These are phyloP conservation scores for Salix viminalis DNA, from an alignment of 345 rosid genomes.

Conservation along the genomic window DNA sequence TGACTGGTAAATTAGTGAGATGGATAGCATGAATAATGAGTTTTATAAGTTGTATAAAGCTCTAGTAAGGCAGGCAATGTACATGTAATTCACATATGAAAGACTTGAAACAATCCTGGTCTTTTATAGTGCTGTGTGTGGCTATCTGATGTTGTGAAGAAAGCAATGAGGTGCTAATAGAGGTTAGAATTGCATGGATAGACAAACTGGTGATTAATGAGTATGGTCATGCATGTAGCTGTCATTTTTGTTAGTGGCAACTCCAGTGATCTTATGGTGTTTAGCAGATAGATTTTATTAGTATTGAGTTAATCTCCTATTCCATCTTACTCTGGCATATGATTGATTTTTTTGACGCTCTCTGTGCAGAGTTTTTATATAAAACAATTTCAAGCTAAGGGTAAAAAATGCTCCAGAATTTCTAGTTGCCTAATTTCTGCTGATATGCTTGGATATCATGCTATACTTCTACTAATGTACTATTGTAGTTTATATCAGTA, in stretches of 20 bases:
- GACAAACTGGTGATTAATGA: not conserved
- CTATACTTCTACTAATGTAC: not conserved
- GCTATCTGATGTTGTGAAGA: not conserved
- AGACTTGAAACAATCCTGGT: not conserved
- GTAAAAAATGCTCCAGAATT: not conserved
- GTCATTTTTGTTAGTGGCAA: not conserved
- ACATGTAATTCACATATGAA: not conserved
- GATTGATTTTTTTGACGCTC: not conserved
- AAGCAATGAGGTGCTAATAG: not conserved
- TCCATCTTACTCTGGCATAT: not conserved
- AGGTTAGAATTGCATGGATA: not conserved
- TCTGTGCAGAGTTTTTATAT: not conserved
- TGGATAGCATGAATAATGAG: not conserved
- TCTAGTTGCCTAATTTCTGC: not conserved
- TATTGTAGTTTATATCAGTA: slow-evolving; percentile 2
- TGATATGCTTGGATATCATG: slow-evolving; percentile 4
- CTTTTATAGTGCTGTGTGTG: not conserved
- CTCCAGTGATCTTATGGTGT: not conserved
- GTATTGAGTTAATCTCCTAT: not conserved
- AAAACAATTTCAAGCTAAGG: not conserved
- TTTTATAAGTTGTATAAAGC: not conserved
- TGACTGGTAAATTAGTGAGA: not conserved
- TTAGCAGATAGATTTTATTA: not conserved
- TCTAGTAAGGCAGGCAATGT: not conserved
- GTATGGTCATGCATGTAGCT: not conserved